phyloP scores from a whole-genome alignment of 2,329 filamentous ascomycete genomes.

The Neurospora crassa region DNA sequence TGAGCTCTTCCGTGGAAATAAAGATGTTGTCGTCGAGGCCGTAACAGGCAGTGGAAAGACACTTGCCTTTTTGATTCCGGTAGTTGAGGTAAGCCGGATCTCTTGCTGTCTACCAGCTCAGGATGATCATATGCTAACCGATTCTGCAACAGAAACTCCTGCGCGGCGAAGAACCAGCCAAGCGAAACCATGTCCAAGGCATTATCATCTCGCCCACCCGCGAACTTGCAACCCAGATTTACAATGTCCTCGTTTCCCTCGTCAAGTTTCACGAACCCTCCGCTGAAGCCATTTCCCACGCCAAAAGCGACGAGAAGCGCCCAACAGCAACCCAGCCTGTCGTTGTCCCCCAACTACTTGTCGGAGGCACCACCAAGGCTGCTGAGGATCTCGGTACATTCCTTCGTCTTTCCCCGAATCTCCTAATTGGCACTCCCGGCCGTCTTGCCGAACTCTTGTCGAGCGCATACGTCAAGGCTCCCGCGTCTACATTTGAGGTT shows the following conservation, averaged over 20 bases:
- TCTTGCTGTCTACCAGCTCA: not conserved
- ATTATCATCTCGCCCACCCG: constrained; percentile 90
- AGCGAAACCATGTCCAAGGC: constrained; percentile 80
- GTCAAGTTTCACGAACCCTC: constrained; percentile 78
- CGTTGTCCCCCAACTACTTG: constrained; percentile 78
- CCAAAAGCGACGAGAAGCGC: constrained; percentile 47
- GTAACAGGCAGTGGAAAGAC: constrained; percentile 92
- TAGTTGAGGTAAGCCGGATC: constrained; percentile 14
- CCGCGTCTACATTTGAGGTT: constrained; percentile 82
- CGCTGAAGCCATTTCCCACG: constrained; percentile 49
- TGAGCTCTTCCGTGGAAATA: constrained; percentile 67
- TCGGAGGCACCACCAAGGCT: constrained; percentile 70
- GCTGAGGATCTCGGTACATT: constrained; percentile 83
- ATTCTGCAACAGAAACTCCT: constrained; percentile 57
- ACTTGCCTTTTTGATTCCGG: constrained; percentile 52
- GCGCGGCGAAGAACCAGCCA: constrained; percentile 69
- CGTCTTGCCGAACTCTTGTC: constrained; percentile 79
- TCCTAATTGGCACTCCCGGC: constrained; percentile 85
- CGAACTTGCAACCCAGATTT: constrained; percentile 85
- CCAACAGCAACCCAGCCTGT: constrained; percentile 35
- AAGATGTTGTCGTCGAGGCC: constrained; percentile 71
- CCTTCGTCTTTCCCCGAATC: constrained; percentile 72
- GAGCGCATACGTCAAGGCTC: constrained; percentile 78
- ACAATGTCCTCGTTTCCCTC: constrained; percentile 67
- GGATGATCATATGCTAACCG: constrained; percentile 47